These are phyloP conservation scores for Backusella liffmaniae DNA, from an alignment of 192 early-diverging fungal species.

Conservation along the genomic window DNA sequence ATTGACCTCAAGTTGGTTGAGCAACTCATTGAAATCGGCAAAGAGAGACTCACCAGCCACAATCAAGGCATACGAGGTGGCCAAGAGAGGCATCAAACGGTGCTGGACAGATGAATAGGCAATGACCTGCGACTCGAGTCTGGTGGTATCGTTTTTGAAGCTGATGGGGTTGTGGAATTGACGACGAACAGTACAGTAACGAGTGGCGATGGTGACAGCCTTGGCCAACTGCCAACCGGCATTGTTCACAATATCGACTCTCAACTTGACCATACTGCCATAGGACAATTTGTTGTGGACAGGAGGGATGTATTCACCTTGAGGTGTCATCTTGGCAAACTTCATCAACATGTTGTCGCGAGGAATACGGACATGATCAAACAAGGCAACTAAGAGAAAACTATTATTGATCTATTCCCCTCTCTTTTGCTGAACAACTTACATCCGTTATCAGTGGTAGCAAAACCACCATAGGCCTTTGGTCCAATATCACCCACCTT, in stretches of 20 bases:
- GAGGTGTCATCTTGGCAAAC: constrained; percentile 69
- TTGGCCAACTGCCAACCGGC: constrained; percentile 54
- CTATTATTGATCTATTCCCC: not conserved
- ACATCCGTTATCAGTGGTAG: constrained; percentile 81
- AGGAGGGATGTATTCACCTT: constrained; percentile 67
- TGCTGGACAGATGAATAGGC: constrained; percentile 69
- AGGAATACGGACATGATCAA: constrained; percentile 73
- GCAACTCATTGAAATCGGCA: constrained; percentile 50
- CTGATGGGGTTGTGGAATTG: constrained; percentile 52
- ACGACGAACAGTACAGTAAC: constrained; percentile 67
- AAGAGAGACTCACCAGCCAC: constrained; percentile 54
- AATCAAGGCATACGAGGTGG: constrained; percentile 62
- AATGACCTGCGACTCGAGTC: constrained; percentile 63
- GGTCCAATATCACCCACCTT: constrained; percentile 81
- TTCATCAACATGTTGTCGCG: constrained; percentile 80
- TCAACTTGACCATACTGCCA: constrained; percentile 76
- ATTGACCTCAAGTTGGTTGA: constrained; percentile 44
- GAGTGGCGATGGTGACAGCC: constrained; percentile 61
- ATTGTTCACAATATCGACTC: constrained; percentile 65
- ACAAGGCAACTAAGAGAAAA: constrained; percentile 46
- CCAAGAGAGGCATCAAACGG: constrained; percentile 62
- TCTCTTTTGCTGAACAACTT: constrained; percentile 12
- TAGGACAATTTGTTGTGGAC: constrained; percentile 71
- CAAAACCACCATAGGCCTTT: constrained; percentile 68
- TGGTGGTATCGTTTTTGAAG: constrained; percentile 17